Evolutionary conservation across 2,329 filamentous ascomycete genomes (phyloP), one percentile per base, ranked within the genome.

Genomic region (Xylariaceae sp.): DNA sequence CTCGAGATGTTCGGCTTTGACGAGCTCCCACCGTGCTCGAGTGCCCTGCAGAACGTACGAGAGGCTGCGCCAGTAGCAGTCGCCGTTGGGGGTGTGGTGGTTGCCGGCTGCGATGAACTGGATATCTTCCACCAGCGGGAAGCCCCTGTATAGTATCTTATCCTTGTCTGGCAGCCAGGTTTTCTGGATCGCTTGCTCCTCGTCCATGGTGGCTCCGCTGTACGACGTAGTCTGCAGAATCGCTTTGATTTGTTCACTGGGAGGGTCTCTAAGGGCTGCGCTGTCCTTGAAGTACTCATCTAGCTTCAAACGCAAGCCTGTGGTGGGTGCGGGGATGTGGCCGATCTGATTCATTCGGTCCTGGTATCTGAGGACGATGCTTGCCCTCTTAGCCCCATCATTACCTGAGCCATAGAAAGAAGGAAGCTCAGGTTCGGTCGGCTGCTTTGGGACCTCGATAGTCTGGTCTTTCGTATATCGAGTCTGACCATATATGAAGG

Each of bases 1-100:
- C 10, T 30, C 53, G 5, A 67, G 59, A 46, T 70, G 67, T 42
- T 68, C 65, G 10, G 66, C 64, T 53, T 70, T 69, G 48, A 68
- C 61, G 2, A 65, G 49, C 11, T 60, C 42, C 62, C 62, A 65
- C 38, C 52, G 53, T 18, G 40, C 27, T 9, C 54, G 40, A 11
- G 48, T 54, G 19, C 66, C 66, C 45, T 67, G 65, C 3, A 68
- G 27, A 12, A 48, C 51, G 11, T 62, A 56, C 6, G 65, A 58
- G 6, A 68, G 31, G 9, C 65, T 54, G 32, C 62, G 56, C 64
- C 65, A 69, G 59, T 66, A 69, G 54, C 67, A 68, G 43, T 65
- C 54, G 1, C 61, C 62, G 1, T 27, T n/a, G 0, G 58, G 55
- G 0, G 42, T 42, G 6, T 3, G 19, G 30, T 45, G 14, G 45